Evolutionary conservation across 2,329 filamentous ascomycete genomes (phyloP).

Genomic region (Phaeosphaeriaceae sp.): DNA sequence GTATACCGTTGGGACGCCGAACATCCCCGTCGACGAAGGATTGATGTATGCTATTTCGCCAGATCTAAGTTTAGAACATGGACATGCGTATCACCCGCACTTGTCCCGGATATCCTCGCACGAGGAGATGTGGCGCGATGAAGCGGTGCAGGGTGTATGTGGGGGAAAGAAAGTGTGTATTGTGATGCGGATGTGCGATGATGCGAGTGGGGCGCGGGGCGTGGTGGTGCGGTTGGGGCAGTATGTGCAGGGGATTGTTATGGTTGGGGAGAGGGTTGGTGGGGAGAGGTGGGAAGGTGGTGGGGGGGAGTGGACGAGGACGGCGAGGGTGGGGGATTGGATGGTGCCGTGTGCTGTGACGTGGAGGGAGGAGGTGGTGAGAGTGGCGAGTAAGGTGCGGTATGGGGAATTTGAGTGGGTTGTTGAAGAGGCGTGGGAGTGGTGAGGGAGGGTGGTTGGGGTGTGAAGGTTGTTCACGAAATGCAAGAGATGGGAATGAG

Average conservation of each 20-base stretch:
- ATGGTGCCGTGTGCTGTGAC: conserved; percentile 51
- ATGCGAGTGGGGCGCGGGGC: conserved; percentile 53
- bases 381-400: conserved; percentile 36
- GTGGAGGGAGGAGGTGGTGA: conserved; percentile 39
- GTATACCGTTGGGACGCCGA: conserved; percentile 39
- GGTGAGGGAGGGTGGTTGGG: conserved; percentile 16
- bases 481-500: neutral
- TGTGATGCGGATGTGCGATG: conserved; percentile 51
- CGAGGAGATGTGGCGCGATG: conserved; percentile 70
- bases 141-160: conserved; percentile 38
- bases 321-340: conserved; percentile 45
- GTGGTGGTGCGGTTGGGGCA: conserved; percentile 61
- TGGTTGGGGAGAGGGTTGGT: conserved; percentile 51
- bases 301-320: conserved; percentile 44
- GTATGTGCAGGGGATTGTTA: conserved; percentile 63
- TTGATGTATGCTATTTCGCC: conserved; percentile 57
- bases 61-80: conserved; percentile 56
- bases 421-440: conserved; percentile 47
- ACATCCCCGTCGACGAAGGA: conserved; percentile 59
- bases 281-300: conserved; percentile 63
- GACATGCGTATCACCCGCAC: conserved; percentile 64
- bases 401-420: conserved; percentile 46
- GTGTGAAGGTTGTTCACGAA: no score
- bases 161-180: conserved; percentile 28
- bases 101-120: conserved; percentile 62